Evolutionary conservation across 768 basidiomycete genomes (phyloP).

Genomic region (Boletus subcaerulescens): DNA sequence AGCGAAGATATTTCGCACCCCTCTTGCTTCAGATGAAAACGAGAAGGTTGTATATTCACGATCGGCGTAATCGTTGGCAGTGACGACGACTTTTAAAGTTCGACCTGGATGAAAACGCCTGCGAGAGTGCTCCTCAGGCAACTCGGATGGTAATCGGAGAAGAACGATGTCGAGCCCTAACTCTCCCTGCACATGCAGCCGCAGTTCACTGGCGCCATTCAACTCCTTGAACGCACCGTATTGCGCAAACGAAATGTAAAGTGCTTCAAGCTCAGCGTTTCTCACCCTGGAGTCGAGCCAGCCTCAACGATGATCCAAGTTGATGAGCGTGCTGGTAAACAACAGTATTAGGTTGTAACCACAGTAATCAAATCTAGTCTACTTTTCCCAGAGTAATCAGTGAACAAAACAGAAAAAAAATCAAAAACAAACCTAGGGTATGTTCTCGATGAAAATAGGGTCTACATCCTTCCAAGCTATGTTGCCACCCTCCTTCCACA

Average conservation of each 20-base stretch:
- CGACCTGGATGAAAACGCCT: no score
- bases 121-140: no score
- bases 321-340: no score
- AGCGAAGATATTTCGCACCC: not conserved
- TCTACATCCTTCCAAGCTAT: conserved; percentile 67
- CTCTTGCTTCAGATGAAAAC: not conserved
- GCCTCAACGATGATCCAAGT: no score
- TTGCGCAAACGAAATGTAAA: no score
- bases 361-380: conserved; percentile 3
- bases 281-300: no score
- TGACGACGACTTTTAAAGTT: not conserved
- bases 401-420: not conserved
- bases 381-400: not conserved
- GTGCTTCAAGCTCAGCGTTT: no score
- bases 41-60: not conserved
- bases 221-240: no score
- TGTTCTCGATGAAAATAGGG: conserved; percentile 74
- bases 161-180: no score
- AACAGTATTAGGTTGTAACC: not conserved
- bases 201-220: no score
- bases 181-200: no score
- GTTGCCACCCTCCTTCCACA: conserved; percentile 43
- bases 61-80: not conserved
- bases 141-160: no score
- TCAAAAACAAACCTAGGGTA: conserved; percentile 5